These are phyloP conservation scores for Centella asiatica DNA, from an alignment of 129 eudicot genomes.

Conservation along the genomic window DNA sequence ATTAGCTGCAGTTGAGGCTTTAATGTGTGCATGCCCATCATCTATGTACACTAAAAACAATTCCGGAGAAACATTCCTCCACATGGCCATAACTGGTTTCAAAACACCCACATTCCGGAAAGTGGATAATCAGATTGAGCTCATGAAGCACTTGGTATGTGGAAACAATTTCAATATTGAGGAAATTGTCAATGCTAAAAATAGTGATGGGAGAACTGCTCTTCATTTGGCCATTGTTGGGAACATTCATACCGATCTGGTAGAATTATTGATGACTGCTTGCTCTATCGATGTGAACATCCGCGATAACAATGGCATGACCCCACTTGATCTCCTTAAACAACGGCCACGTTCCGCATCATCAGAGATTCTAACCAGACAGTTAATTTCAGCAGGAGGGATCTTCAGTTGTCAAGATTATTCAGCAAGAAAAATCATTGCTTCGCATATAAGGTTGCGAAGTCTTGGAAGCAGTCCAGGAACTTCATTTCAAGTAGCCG, in stretches of 20 bases:
- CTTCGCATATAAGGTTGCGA: conserved; percentile 61
- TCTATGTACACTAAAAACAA: conserved; percentile 48
- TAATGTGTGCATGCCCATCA: conserved; percentile 54
- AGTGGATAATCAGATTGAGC: conserved; percentile 72
- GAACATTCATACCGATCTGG: conserved; percentile 67
- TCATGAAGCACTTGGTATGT: conserved; percentile 55
- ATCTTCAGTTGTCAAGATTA: conserved; percentile 53
- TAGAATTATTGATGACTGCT: conserved; percentile 61
- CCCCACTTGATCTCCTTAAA: conserved; percentile 68
- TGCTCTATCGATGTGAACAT: conserved; percentile 52
- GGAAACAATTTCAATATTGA: conserved; percentile 44
- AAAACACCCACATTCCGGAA: conserved; percentile 70
- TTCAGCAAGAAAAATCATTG: conserved; percentile 46
- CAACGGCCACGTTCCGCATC: conserved; percentile 71
- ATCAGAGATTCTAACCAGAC: conserved; percentile 59
- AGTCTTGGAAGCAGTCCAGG: conserved; percentile 79
- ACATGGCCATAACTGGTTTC: conserved; percentile 69
- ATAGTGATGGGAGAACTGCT: conserved; percentile 70
- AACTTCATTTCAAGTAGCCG: conserved; percentile 53
- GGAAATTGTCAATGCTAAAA: conserved; percentile 48
- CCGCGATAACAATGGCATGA: conserved; percentile 49
- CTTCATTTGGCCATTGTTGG: conserved; percentile 74
- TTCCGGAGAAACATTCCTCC: conserved; percentile 73
- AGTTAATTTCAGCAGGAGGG: conserved; percentile 76
- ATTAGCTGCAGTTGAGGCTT: conserved; percentile 52